A percentile compares a stretch with the other conserved stretches of the same genome.
phyloP scores from a whole-genome alignment of 2,329 filamentous ascomycete species.

The Pezicula rhizophila region DNA sequence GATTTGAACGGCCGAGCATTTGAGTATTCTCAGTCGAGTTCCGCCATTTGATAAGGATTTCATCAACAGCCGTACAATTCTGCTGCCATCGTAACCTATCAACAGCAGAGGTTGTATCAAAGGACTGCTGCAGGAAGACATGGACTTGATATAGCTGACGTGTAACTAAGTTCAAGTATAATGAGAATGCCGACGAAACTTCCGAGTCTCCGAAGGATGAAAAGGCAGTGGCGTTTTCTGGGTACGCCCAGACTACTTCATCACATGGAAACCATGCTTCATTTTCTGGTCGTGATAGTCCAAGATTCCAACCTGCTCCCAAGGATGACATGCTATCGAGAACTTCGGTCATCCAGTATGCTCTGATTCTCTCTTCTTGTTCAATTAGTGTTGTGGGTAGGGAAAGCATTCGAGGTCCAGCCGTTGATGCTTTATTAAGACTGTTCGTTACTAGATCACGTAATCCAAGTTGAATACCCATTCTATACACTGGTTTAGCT shows the following conservation, averaged over 20 bases:
- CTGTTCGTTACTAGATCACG: constrained; percentile 26
- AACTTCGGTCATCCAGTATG: constrained; percentile 33
- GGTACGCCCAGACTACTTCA: constrained; percentile 12
- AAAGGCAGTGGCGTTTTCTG: constrained; percentile 10
- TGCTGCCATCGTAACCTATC: constrained; percentile 10
- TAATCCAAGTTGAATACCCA: constrained; percentile 25
- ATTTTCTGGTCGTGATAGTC: constrained; percentile 8
- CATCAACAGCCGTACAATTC: constrained; percentile 10
- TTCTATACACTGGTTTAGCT: constrained; percentile 11
- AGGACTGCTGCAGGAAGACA: constrained; percentile 11
- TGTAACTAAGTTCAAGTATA: constrained; percentile 12
- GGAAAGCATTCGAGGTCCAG: constrained; percentile 22
- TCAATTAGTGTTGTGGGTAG: constrained; percentile 26
- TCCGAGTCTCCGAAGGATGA: constrained; percentile 12
- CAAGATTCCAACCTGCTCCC: constrained; percentile 25
- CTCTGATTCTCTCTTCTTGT: constrained; percentile 29
- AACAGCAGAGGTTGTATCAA: constrained; percentile 8
- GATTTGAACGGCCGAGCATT: constrained; percentile 1
- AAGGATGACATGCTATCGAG: constrained; percentile 29
- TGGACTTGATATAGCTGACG: constrained; percentile 12
- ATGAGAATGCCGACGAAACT: constrained; percentile 11
- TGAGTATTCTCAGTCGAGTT: constrained; percentile 1
- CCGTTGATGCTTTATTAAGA: constrained; percentile 22
- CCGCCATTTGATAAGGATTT: constrained; percentile 8
- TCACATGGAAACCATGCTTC: constrained; percentile 12